Evolutionary conservation across 1,284 basidiomycete species (phyloP).

Genomic region (Chalciporus piperatoides): DNA sequence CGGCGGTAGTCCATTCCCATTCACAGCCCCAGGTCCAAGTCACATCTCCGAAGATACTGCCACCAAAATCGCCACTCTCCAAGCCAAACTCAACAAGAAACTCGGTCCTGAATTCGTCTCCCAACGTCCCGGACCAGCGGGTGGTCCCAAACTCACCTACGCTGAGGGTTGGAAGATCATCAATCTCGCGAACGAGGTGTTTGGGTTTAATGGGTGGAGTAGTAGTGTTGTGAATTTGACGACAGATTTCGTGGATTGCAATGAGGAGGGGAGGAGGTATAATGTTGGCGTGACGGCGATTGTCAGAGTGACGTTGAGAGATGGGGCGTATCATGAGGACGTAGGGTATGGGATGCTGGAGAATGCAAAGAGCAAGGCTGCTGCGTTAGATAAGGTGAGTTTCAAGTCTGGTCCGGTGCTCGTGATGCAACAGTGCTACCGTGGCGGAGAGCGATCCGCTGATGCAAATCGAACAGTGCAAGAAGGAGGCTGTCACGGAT

Average conservation of each 20-base stretch:
- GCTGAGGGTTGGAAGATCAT: conserved; percentile 98
- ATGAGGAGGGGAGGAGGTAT: conserved; percentile 62
- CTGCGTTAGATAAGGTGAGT: conserved; percentile 86
- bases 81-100: conserved; percentile 81
- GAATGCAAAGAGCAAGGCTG: conserved; percentile 81
- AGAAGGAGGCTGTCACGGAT: conserved; percentile 98
- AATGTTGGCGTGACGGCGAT: conserved; percentile 83
- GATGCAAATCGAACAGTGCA: conserved; percentile 56
- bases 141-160: conserved; percentile 87
- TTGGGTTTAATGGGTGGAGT: conserved; percentile 98
- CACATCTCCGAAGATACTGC: conserved; percentile 52
- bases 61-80: conserved; percentile 67
- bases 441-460: not conserved
- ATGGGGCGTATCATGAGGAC: conserved; percentile 92
- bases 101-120: conserved; percentile 94
- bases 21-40: conserved; percentile 11
- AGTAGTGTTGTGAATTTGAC: conserved; percentile 78
- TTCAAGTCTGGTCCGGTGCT: not conserved
- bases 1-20: not conserved
- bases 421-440: not conserved
- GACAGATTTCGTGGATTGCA: conserved; percentile 72
- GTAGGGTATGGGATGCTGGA: conserved; percentile 88
- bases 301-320: conserved; percentile 82
- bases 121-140: conserved; percentile 84
- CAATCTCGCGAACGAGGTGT: conserved; percentile 96